These are phyloP conservation scores for Tilletia walkeri DNA, from an alignment of 1,284 basidiomycete species.

Conservation along the genomic window DNA sequence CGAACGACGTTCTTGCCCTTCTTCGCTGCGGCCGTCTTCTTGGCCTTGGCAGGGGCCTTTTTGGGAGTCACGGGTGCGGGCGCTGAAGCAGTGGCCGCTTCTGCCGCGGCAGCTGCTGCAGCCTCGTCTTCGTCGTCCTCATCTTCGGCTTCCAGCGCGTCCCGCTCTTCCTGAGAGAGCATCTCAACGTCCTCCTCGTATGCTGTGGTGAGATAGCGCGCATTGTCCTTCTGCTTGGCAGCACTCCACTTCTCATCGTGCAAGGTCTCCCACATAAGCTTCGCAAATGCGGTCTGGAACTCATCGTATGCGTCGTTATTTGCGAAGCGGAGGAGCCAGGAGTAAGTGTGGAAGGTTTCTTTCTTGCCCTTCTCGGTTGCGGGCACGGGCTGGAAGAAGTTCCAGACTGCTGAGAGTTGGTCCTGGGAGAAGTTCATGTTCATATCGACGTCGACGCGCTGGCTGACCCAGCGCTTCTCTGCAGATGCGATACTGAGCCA, in stretches of 20 bases:
- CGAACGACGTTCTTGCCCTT: constrained; percentile 27
- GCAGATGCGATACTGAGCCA: constrained; percentile 63
- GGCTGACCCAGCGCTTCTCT: constrained; percentile 65
- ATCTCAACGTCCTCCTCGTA: constrained; percentile 77
- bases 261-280: constrained; percentile 76
- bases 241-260: constrained; percentile 69
- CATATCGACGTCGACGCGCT: constrained; percentile 64
- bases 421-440: constrained; percentile 50
- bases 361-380: neutral
- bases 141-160: constrained; percentile 13
- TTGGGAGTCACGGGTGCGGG: neutral
- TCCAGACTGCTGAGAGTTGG: constrained; percentile 76
- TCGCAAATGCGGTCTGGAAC: constrained; percentile 71
- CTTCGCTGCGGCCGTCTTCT: constrained; percentile 29
- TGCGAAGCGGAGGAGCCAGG: constrained; percentile 79
- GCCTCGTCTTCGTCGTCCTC: constrained; percentile 56
- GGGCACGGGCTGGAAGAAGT: constrained; percentile 55
- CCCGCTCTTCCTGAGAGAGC: constrained; percentile 60
- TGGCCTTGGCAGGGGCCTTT: constrained; percentile 29
- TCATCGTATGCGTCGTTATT: constrained; percentile 64
- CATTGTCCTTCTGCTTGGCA: constrained; percentile 66
- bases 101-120: neutral
- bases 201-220: constrained; percentile 64
- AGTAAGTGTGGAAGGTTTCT: constrained; percentile 61
- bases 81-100: constrained; percentile 13